phyloP scores from a whole-genome alignment of 2,329 filamentous ascomycete species.

The Cytospora schulzeri region DNA sequence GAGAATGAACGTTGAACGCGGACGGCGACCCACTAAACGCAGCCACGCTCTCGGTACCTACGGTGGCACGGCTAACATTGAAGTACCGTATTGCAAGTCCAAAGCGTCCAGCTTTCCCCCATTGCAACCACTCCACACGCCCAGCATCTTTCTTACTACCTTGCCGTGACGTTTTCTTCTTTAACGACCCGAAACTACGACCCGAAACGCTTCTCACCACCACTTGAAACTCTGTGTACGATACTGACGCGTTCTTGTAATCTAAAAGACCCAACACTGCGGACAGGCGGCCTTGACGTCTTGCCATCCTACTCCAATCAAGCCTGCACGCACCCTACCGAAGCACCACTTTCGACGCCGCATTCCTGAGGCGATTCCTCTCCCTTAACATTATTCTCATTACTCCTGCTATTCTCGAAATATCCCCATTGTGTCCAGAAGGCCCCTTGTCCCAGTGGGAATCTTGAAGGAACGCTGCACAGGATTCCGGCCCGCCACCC shows the following conservation, averaged over 20 bases:
- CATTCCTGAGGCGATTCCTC: neutral
- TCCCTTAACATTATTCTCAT: neutral
- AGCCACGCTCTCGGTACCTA: neutral
- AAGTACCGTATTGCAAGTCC: neutral
- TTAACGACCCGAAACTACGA: neutral
- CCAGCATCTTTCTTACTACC: neutral
- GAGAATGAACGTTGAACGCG: neutral
- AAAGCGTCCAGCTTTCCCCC: neutral
- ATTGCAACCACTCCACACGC: neutral
- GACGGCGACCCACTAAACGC: neutral
- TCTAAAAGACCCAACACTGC: neutral
- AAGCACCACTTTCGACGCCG: neutral
- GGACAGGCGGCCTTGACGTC: neutral
- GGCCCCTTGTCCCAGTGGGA: neutral
- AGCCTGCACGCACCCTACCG: conserved; percentile 4
- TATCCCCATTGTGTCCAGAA: neutral
- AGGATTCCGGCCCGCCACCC: conserved; percentile 22
- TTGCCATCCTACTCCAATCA: neutral
- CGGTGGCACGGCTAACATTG: neutral
- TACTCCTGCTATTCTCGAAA: neutral
- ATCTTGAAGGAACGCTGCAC: conserved; percentile 20
- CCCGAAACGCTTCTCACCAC: neutral
- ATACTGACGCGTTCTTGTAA: conserved; percentile 1
- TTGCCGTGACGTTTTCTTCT: neutral
- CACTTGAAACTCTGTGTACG: conserved; percentile 1